phyloP scores from a whole-genome alignment of 805 yeast genomes.

The Yarrowia keelungensis region DNA sequence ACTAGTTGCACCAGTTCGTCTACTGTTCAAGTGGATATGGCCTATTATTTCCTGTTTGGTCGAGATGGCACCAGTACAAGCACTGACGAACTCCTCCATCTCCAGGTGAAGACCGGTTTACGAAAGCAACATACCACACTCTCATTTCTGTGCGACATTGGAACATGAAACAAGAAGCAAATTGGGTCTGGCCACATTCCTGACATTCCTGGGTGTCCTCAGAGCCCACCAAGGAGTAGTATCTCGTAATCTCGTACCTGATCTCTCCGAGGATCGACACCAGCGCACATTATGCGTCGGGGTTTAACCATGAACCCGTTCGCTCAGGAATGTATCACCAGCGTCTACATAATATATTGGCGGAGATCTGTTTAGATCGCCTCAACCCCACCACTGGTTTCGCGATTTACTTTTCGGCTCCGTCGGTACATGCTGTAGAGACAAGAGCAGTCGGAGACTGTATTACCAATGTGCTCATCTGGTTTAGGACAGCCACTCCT shows the following conservation, averaged over 20 bases:
- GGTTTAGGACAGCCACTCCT: background rate
- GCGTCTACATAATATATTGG: background rate
- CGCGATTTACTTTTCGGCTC: slow-evolving; percentile 14
- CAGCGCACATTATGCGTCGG: background rate
- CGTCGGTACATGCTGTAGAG: background rate
- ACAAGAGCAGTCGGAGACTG: background rate
- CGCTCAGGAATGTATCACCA: background rate
- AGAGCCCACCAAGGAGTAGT: slow-evolving; percentile 9
- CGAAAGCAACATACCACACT: background rate
- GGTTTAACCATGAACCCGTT: background rate
- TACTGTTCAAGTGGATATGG: no score
- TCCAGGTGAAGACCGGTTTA: background rate
- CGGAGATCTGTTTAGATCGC: slow-evolving; percentile 23
- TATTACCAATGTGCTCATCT: background rate
- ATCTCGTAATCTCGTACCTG: slow-evolving; percentile 3
- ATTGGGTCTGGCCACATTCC: no score
- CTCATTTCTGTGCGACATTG: background rate
- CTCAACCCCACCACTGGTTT: background rate
- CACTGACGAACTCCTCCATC: no score
- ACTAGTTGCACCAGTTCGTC: no score
- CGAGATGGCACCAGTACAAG: no score
- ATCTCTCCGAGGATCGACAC: slow-evolving; percentile 8
- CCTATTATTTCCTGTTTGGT: no score
- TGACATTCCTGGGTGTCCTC: slow-evolving; percentile 5
- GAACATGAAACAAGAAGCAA: background rate